Percentiles rank a stretch among this genome's conserved stretches.
phyloP scores from a whole-genome alignment of 805 yeast genomes.

The Yamadazyma akitaensis region DNA sequence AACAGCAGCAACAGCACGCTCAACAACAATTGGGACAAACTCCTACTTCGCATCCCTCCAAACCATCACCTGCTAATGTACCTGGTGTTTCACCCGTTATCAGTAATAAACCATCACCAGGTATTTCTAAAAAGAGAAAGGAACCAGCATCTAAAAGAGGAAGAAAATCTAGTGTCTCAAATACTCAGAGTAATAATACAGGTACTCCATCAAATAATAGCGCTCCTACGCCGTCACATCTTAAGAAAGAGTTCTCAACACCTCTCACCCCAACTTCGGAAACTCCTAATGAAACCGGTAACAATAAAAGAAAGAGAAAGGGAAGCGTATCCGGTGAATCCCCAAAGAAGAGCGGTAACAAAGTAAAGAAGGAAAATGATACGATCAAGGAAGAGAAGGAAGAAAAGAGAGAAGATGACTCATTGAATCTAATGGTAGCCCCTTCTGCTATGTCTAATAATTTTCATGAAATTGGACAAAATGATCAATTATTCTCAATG shows the following conservation, averaged over 20 bases:
- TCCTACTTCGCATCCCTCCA: slow-evolving; percentile 7
- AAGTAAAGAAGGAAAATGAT: slow-evolving; percentile 12
- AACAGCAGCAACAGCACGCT: background rate
- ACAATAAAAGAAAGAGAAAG: slow-evolving; percentile 22
- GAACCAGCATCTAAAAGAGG: slow-evolving; percentile 30
- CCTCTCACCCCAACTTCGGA: slow-evolving; percentile 44
- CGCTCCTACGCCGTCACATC: slow-evolving; percentile 22
- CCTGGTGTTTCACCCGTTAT: slow-evolving; percentile 31
- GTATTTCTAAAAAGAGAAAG: slow-evolving; percentile 24
- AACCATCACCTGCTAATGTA: slow-evolving; percentile 24
- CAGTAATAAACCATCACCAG: slow-evolving; percentile 35
- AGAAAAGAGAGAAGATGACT: slow-evolving; percentile 18
- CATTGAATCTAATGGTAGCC: slow-evolving; percentile 19
- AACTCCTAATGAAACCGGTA: slow-evolving; percentile 19
- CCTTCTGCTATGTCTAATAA: slow-evolving; percentile 20
- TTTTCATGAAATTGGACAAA: slow-evolving; percentile 19
- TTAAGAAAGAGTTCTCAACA: slow-evolving; percentile 36
- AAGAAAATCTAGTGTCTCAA: slow-evolving; percentile 27
- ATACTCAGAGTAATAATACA: slow-evolving; percentile 9
- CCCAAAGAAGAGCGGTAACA: slow-evolving; percentile 29
- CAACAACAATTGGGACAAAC: slow-evolving; percentile 11
- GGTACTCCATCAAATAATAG: slow-evolving; percentile 13
- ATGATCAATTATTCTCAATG: slow-evolving; percentile 33
- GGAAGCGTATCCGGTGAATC: slow-evolving; percentile 24
- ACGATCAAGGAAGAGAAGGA: slow-evolving; percentile 25